Conservation (phyloP, 768 basidiomycete species). For the Lactarius psammicola region DNA sequence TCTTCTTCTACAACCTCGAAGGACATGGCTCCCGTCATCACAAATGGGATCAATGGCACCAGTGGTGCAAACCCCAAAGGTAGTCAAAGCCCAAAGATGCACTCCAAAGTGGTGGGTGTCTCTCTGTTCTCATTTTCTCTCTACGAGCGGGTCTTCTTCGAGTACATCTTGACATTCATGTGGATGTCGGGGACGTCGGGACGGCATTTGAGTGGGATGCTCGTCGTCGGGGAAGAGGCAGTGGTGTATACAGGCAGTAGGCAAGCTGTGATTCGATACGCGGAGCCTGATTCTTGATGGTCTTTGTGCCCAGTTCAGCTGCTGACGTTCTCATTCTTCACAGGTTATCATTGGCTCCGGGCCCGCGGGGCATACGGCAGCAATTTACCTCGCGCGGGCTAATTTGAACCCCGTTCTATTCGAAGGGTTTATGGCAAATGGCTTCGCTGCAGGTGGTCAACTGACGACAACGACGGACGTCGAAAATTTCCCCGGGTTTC, state of each 20-base stretch:
- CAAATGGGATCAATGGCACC: conserved; percentile 3
- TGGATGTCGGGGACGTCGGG: neutral
- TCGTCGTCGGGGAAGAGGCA: neutral
- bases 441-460: conserved; percentile 96
- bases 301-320: conserved; percentile 2
- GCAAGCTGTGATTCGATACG: neutral
- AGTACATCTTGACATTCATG: neutral
- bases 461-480: conserved; percentile 98
- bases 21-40: conserved; percentile 19
- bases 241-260: too few relatives aligned
- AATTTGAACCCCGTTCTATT: conserved; percentile 92
- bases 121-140: neutral
- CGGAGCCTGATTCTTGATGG: neutral
- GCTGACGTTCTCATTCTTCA: conserved; percentile 8
- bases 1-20: neutral
- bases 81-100: conserved; percentile 61
- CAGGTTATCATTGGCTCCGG: conserved; percentile 93
- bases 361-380: conserved; percentile 94
- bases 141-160: neutral
- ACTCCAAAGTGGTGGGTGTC: conserved; percentile 66
- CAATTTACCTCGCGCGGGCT: conserved; percentile 96
- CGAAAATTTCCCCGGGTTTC: conserved; percentile 98
- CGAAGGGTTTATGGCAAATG: conserved; percentile 99
- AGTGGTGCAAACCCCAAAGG: neutral
- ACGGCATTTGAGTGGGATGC: conserved; percentile 8